These are phyloP conservation scores for Trichoderma atroviride DNA, from an alignment of 2,329 filamentous ascomycete species.

Conservation along the genomic window DNA sequence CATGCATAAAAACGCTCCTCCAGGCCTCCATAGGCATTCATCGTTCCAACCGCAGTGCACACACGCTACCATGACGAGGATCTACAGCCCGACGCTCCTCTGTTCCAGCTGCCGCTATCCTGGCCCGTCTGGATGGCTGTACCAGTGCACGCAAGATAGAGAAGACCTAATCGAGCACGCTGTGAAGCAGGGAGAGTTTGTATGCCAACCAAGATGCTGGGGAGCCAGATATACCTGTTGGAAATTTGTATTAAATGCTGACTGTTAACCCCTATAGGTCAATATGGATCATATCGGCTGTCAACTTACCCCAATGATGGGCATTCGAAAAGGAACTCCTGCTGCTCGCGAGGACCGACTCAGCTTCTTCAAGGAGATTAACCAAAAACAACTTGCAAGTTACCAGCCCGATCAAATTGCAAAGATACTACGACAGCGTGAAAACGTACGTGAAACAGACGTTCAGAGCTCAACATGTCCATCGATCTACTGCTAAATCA, in stretches of 20 bases:
- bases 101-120: constrained; percentile 62
- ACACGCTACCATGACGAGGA: constrained; percentile 68
- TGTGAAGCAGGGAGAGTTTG: constrained; percentile 32
- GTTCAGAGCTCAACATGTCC: constrained; percentile 24
- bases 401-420: constrained; percentile 54
- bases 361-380: constrained; percentile 51
- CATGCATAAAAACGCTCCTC: constrained; percentile 23
- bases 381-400: constrained; percentile 43
- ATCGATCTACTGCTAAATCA: background rate
- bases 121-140: constrained; percentile 70
- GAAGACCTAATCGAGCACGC: constrained; percentile 45
- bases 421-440: constrained; percentile 53
- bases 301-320: constrained; percentile 38
- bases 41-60: constrained; percentile 56
- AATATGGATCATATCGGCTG: constrained; percentile 43
- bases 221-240: background rate
- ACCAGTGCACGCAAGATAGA: constrained; percentile 69
- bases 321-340: constrained; percentile 44
- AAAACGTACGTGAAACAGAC: constrained; percentile 45
- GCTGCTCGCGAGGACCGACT: constrained; percentile 47
- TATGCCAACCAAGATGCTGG: background rate
- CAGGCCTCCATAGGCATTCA: constrained; percentile 26
- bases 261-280: constrained; percentile 30
- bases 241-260: constrained; percentile 8
- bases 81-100: constrained; percentile 55